phyloP scores from a whole-genome alignment of 2,329 filamentous ascomycete genomes.

The Dryadomyces sulphureus region DNA sequence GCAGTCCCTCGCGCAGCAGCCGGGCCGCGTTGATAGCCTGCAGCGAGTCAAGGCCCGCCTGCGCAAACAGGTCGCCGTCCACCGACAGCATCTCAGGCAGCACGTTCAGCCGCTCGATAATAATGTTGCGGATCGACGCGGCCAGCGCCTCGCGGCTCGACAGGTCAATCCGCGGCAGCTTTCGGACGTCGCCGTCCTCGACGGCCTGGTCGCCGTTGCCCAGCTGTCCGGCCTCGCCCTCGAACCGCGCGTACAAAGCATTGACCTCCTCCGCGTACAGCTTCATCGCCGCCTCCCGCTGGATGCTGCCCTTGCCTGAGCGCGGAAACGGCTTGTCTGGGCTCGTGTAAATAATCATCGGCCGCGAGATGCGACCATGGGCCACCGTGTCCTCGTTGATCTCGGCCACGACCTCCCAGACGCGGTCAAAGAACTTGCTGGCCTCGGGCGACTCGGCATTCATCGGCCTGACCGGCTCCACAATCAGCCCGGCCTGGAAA shows the following conservation, averaged over 20 bases:
- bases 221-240: neutral
- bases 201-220: neutral
- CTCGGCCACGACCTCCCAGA: conserved; percentile 28
- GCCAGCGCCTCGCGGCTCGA: conserved; percentile 16
- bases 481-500: conserved; percentile 31
- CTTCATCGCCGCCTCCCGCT: conserved; percentile 23
- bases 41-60: conserved; percentile 24
- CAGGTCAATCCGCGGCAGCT: conserved; percentile 8
- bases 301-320: conserved; percentile 30
- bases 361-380: conserved; percentile 28
- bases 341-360: conserved; percentile 22
- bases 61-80: conserved; percentile 24
- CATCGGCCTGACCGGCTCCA: conserved; percentile 23
- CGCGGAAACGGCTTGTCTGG: conserved; percentile 26
- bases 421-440: conserved; percentile 20
- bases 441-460: neutral
- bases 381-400: conserved; percentile 28
- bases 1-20: conserved; percentile 20
- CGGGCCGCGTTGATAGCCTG: conserved; percentile 23
- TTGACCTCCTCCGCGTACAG: conserved; percentile 21
- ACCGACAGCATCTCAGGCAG: conserved; percentile 14
- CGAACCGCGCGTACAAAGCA: conserved; percentile 20
- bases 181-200: neutral
- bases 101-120: conserved; percentile 14
- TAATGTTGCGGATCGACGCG: conserved; percentile 17